Percentiles rank a stretch among this genome's conserved stretches.
Conservation (phyloP, 345 rosid species). For the Linum trigynum region DNA sequence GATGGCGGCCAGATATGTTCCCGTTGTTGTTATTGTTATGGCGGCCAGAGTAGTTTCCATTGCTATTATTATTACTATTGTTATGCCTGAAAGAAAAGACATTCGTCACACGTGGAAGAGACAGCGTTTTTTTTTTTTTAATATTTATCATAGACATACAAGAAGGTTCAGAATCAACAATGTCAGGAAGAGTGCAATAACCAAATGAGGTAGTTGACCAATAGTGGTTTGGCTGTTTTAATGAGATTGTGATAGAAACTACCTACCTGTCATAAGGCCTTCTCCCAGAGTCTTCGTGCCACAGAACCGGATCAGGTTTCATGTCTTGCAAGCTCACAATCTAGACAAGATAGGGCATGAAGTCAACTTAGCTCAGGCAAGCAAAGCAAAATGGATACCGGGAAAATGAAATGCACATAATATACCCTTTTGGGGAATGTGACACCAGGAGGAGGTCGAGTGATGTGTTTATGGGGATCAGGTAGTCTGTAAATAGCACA, state of each 20-base stretch:
- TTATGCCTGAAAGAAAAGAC: constrained; percentile 42
- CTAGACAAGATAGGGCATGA: constrained; percentile 25
- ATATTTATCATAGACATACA: too few species aligned
- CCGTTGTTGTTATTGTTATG: constrained; percentile 31
- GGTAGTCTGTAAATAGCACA: constrained; percentile 81
- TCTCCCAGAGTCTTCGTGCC: constrained; percentile 77
- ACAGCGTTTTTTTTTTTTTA: neutral
- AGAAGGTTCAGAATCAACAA: constrained; percentile 7
- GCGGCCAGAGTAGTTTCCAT: constrained; percentile 42
- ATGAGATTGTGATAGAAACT: neutral
- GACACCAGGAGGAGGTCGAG: constrained; percentile 55
- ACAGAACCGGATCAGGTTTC: constrained; percentile 49
- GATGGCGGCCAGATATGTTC: constrained; percentile 47
- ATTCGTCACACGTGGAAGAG: neutral
- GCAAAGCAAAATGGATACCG: constrained; percentile 1
- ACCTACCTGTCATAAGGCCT: constrained; percentile 39
- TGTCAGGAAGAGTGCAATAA: neutral
- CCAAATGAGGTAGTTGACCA: neutral
- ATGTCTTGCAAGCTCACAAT: constrained; percentile 45
- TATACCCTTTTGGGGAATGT: constrained; percentile 65
- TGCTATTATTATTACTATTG: constrained; percentile 14
- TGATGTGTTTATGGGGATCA: constrained; percentile 50
- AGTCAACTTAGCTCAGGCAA: neutral
- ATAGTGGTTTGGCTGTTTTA: neutral
- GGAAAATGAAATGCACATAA: neutral